Base-by-base conservation (phyloP, 768 basidiomycete species). In the Collybia nuda region DNA sequence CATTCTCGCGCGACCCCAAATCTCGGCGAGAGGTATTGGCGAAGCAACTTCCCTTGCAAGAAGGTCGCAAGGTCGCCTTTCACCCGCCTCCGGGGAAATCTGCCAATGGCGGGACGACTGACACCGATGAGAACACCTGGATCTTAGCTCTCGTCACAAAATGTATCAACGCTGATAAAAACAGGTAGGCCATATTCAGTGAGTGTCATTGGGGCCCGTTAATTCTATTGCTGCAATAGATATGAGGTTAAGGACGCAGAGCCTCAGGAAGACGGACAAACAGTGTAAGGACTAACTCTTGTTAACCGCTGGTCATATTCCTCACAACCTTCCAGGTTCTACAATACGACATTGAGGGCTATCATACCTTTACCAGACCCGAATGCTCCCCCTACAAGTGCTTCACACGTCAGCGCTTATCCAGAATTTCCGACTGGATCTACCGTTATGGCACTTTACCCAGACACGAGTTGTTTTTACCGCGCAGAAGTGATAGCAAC, bases 391-490 rank as follows among this genome's bases (percentile, higher is more conserved):
- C 63, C 73, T 23, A 79, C 77, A 40, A 84, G 68, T 60, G 76
- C 87, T 0, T 75, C 85, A 15, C 88, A 90, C 67, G 72, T 83
- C 36, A 81, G 74, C 57, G 75, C 81, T 3, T 90, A 90, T 62
- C 87, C 82, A 40, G 84, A 85, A 55, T 93, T 90, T 62, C 69
- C 79, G 19, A 69, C 79, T 0, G 84, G 89, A 3, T 82, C 86
- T 18, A 87, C 78, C 0, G 91, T 93, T 8, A 81, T 93, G 79
- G 91, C 89, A 1, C 71, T 93, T n/a, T 93, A 92, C 67, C 91
- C 91, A 0, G 91, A 93, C 61, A 93, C 91, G 0, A 93, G 89
- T 57, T 91, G 88, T 63, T 93, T 93, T 72, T 93, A 93, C 61
- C 86, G 88, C 22, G 91, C 91, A 6, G 87, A 90, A 60, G 90